Conservation (phyloP, 2,329 filamentous ascomycete species). For the Pyricularia grisea region DNA sequence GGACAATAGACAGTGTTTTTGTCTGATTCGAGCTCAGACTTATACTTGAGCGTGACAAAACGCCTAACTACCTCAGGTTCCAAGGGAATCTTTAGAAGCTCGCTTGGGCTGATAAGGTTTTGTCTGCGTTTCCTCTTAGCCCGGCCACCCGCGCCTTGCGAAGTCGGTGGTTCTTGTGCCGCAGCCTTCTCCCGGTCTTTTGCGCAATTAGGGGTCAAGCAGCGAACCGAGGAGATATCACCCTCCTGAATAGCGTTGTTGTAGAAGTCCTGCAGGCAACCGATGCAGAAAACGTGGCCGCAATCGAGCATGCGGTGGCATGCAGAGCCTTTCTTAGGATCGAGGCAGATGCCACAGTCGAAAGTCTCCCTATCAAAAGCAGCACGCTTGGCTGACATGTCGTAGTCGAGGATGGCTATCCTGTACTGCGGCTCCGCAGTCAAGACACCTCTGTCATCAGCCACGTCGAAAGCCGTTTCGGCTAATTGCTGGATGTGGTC, state of each 20-base stretch:
- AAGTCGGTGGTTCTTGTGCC: slow-evolving; percentile 16
- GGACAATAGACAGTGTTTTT: slow-evolving; percentile 91
- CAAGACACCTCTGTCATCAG: slow-evolving; percentile 35
- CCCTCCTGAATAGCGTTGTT: slow-evolving; percentile 80
- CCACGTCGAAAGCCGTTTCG: slow-evolving; percentile 51
- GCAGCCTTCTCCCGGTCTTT: slow-evolving; percentile 37
- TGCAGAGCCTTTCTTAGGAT: slow-evolving; percentile 76
- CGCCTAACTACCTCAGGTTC: slow-evolving; percentile 66
- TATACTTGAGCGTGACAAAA: slow-evolving; percentile 85
- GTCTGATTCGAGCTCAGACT: slow-evolving; percentile 84
- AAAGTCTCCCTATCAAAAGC: slow-evolving; percentile 80
- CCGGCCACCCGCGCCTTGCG: slow-evolving; percentile 12
- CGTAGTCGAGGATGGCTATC: slow-evolving; percentile 67
- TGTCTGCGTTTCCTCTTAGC: slow-evolving; percentile 46
- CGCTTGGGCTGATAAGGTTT: slow-evolving; percentile 69
- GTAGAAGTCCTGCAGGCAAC: slow-evolving; percentile 88
- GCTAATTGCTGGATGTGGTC: slow-evolving; percentile 52
- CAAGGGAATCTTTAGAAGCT: slow-evolving; percentile 70
- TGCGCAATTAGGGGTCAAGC: slow-evolving; percentile 70
- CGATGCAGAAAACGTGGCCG: slow-evolving; percentile 80
- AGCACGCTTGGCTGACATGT: slow-evolving; percentile 62
- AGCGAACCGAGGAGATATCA: slow-evolving; percentile 69
- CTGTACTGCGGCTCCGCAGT: slow-evolving; percentile 49
- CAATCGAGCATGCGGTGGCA: slow-evolving; percentile 81
- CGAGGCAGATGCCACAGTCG: slow-evolving; percentile 79